These are phyloP conservation scores for Acanthochlamys bracteata DNA, from an alignment of 106 monocot species.

Conservation along the genomic window DNA sequence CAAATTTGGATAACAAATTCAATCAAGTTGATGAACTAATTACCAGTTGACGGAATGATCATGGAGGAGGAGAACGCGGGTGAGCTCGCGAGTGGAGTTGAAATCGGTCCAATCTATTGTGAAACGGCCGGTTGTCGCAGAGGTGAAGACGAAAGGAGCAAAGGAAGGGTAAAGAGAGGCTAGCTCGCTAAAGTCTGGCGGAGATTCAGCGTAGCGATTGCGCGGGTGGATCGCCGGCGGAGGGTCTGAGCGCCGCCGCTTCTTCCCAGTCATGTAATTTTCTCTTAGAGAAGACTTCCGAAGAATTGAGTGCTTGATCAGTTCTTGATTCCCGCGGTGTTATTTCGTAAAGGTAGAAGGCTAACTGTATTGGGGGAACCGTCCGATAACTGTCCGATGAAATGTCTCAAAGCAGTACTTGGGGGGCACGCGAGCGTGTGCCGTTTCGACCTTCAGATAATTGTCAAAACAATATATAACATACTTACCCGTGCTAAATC, in stretches of 20 bases:
- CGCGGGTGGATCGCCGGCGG: slow-evolving; percentile 51
- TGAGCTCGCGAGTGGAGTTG: slow-evolving; percentile 93
- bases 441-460: no score
- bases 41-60: slow-evolving; percentile 86
- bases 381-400: no score
- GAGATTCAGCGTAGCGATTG: slow-evolving; percentile 67
- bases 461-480: no score
- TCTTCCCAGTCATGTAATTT: no score
- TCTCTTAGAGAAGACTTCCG: no score
- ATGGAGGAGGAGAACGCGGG: slow-evolving; percentile 83
- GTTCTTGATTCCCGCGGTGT: no score
- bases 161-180: slow-evolving; percentile 96
- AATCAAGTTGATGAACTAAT: background rate
- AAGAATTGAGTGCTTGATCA: no score
- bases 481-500: no score
- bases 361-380: no score
- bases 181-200: slow-evolving; percentile 71
- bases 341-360: no score
- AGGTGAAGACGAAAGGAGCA: slow-evolving; percentile 49
- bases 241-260: slow-evolving; percentile 41
- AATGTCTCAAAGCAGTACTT: no score
- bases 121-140: slow-evolving; percentile 32
- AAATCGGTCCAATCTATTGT: slow-evolving; percentile 84
- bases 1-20: background rate
- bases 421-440: no score